A percentile compares a stretch with the other conserved stretches of the same genome.
These are phyloP conservation scores for Moesziomyces parantarcticus DNA, from an alignment of 1,284 basidiomycete species.

Conservation along the genomic window DNA sequence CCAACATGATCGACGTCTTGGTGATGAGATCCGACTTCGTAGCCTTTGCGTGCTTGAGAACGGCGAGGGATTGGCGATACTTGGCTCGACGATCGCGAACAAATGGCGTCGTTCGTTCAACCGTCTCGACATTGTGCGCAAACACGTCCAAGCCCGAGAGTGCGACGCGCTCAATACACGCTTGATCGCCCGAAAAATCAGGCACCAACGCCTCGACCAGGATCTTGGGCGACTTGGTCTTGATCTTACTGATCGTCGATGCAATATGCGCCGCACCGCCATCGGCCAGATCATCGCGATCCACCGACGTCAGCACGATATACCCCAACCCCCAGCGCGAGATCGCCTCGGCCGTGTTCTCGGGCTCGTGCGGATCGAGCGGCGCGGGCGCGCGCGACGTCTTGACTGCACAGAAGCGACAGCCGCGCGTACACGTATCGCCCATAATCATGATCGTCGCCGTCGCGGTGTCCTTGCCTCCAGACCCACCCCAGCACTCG, in stretches of 20 bases:
- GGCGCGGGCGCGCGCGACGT: conserved; percentile 88
- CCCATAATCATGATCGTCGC: conserved; percentile 97
- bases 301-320: conserved; percentile 95
- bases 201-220: conserved; percentile 96
- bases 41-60: conserved; percentile 76
- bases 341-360: conserved; percentile 98
- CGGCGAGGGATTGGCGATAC: conserved; percentile 87
- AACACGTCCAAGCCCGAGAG: conserved; percentile 95
- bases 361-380: conserved; percentile 94
- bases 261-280: conserved; percentile 95
- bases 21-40: conserved; percentile 84
- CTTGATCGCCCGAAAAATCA: conserved; percentile 85
- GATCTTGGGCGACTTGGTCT: conserved; percentile 91
- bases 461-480: conserved; percentile 83
- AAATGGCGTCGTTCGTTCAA: conserved; percentile 89
- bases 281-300: conserved; percentile 93
- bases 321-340: conserved; percentile 98
- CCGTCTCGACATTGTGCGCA: conserved; percentile 97
- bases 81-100: conserved; percentile 94
- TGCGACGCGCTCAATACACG: conserved; percentile 84
- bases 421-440: conserved; percentile 98
- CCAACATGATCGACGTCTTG: conserved; percentile 99
- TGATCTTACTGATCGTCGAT: conserved; percentile 92
- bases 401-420: conserved; percentile 97
- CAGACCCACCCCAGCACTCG: conserved; percentile 94